A percentile compares a stretch with the other conserved stretches of the same genome.
Conservation (phyloP, 371 early-diverging fungal species). For the Mortierella sp. region DNA sequence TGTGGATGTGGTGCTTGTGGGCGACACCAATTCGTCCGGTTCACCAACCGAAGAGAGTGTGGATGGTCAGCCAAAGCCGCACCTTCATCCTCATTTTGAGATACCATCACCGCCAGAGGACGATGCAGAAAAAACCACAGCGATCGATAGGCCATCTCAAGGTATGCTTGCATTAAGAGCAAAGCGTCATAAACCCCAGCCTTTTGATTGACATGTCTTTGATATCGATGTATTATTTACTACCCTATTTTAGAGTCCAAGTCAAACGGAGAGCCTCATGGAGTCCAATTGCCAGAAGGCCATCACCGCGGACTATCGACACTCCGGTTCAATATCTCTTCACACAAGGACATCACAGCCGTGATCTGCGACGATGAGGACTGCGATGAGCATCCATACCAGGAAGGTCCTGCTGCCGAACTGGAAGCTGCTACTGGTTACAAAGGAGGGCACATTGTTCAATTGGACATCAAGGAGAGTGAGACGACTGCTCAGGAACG, state of each 20-base stretch:
- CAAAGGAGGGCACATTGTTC: conserved; percentile 25
- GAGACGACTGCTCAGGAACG: conserved; percentile 27
- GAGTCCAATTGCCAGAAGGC: not conserved
- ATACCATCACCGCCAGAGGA: conserved; percentile 2
- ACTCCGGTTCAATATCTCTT: conserved; percentile 37
- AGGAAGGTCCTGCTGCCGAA: conserved; percentile 43
- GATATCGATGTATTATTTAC: not conserved
- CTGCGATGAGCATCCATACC: conserved; percentile 47
- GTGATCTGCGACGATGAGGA: conserved; percentile 47
- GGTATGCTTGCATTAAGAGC: conserved; percentile 12
- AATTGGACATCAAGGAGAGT: conserved; percentile 51
- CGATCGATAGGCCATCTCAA: conserved; percentile 15
- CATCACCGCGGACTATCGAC: conserved; percentile 39
- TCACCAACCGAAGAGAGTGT: no score
- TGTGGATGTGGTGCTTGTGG: not conserved
- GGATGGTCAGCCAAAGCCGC: not conserved
- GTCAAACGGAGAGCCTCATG: not conserved
- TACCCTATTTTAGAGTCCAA: not conserved
- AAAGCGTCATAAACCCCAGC: not conserved
- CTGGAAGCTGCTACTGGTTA: conserved; percentile 23
- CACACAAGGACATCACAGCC: conserved; percentile 41
- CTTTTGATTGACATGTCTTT: not conserved
- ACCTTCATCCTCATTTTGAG: conserved; percentile 15
- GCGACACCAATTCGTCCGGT: no score
- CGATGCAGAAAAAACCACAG: not conserved